A percentile compares a stretch with the other conserved stretches of the same genome.
phyloP scores from a whole-genome alignment of 129 eudicot genomes.

The Pittosporum tobira region DNA sequence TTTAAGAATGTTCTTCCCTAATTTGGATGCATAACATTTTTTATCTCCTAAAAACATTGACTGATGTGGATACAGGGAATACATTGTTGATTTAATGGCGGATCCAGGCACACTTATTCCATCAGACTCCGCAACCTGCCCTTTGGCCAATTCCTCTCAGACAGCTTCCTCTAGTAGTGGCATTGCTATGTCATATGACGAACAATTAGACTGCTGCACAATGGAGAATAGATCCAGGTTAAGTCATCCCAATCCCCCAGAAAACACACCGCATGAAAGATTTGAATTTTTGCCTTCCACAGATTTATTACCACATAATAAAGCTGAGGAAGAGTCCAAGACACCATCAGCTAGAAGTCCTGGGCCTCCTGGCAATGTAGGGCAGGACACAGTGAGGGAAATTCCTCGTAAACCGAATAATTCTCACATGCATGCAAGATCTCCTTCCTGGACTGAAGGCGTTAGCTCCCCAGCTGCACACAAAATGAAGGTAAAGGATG shows the following conservation, averaged over 20 bases:
- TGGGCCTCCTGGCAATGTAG: constrained; percentile 4
- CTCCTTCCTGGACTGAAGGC: constrained; percentile 99
- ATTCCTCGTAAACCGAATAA: constrained; percentile 26
- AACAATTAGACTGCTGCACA: constrained; percentile 28
- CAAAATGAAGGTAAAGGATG: constrained; percentile 88
- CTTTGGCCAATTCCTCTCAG: constrained; percentile 34
- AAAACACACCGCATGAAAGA: constrained; percentile 19
- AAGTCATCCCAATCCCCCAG: constrained; percentile 12
- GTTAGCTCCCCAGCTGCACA: constrained; percentile 76
- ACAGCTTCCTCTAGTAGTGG: constrained; percentile 44
- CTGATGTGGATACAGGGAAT: constrained; percentile 61
- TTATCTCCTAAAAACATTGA: constrained; percentile 3
- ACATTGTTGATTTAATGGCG: constrained; percentile 89
- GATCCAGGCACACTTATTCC: constrained; percentile 96
- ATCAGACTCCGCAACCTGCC: constrained; percentile 45
- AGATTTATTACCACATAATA: constrained; percentile 4
- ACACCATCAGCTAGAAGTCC: constrained; percentile 16
- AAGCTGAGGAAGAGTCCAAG: constrained; percentile 24
- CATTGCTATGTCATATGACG: constrained; percentile 37
- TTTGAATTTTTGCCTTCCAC: constrained; percentile 19
- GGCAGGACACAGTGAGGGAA: constrained; percentile 24
- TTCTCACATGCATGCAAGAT: constrained; percentile 47
- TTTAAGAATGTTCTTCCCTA: background rate
- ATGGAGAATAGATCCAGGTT: constrained; percentile 15
- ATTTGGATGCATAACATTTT: background rate